These are phyloP conservation scores for Paraphoma chrysanthemicola DNA, from an alignment of 2,329 filamentous ascomycete species.

Conservation along the genomic window DNA sequence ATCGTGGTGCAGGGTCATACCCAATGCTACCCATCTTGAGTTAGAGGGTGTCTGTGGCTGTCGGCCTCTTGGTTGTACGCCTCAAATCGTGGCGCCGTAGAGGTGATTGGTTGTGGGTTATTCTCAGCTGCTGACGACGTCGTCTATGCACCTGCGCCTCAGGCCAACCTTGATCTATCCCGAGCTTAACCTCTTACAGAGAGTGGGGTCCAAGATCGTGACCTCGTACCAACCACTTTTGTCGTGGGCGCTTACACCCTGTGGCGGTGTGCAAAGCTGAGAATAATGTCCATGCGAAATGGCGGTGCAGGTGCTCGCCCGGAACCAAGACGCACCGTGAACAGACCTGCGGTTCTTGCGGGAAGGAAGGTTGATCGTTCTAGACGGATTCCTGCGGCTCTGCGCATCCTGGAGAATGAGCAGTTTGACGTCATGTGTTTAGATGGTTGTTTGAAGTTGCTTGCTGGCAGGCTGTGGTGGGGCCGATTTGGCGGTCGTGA, in stretches of 20 bases:
- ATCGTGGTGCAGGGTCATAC: constrained; percentile 1
- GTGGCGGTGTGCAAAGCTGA: constrained; percentile 13
- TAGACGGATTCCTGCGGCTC: neutral
- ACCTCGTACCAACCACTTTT: neutral
- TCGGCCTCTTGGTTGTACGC: constrained; percentile 15
- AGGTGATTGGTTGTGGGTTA: constrained; percentile 15
- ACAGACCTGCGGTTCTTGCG: constrained; percentile 3
- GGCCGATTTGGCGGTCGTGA: neutral
- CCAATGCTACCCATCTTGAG: constrained; percentile 16
- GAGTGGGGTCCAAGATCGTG: constrained; percentile 8
- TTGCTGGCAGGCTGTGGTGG: neutral
- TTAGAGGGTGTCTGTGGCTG: constrained; percentile 33
- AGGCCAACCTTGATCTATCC: constrained; percentile 15
- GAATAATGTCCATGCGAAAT: neutral
- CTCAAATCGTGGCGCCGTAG: constrained; percentile 15
- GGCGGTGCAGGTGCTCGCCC: neutral
- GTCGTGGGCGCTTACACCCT: constrained; percentile 4
- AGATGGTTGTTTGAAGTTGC: neutral
- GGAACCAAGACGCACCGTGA: neutral
- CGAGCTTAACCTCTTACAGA: neutral
- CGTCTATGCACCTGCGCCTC: constrained; percentile 18
- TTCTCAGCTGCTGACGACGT: constrained; percentile 10
- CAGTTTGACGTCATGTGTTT: neutral
- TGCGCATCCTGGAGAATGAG: neutral
- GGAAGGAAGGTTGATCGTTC: neutral